Percentiles rank a stretch among this genome's conserved stretches.
Evolutionary conservation across 2,329 filamentous ascomycete genomes (phyloP).

Genomic region (Fusarium incarnatum): DNA sequence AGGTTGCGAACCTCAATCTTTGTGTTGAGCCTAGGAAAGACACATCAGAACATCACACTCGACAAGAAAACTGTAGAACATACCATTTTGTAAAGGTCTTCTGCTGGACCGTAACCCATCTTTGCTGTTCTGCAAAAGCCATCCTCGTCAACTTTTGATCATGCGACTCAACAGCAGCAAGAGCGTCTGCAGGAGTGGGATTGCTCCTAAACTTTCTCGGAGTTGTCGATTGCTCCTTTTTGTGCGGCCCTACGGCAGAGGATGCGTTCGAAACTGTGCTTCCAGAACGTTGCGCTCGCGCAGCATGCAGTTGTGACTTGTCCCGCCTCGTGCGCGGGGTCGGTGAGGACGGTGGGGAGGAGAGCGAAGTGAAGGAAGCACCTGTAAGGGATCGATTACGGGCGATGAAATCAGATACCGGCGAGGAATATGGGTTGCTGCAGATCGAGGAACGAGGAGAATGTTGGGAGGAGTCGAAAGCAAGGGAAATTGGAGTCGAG

Average conservation of each 20-base stretch:
- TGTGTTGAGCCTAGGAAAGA: slow-evolving; percentile 82
- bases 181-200: slow-evolving; percentile 56
- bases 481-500: slow-evolving; percentile 39
- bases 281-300: slow-evolving; percentile 59
- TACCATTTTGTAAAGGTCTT: slow-evolving; percentile 99
- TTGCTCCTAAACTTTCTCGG: slow-evolving; percentile 48
- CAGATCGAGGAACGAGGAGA: slow-evolving; percentile 21
- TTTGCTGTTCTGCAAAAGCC: slow-evolving; percentile 73
- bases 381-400: slow-evolving; percentile 38
- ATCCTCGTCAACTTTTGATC: slow-evolving; percentile 67
- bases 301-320: slow-evolving; percentile 63
- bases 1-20: slow-evolving; percentile 85
- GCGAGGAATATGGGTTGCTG: slow-evolving; percentile 24
- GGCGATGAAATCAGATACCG: slow-evolving; percentile 32
- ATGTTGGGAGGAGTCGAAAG: slow-evolving; percentile 27
- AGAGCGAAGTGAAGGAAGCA: slow-evolving; percentile 31
- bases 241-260: slow-evolving; percentile 42
- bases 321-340: slow-evolving; percentile 57
- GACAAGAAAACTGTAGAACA: neutral
- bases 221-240: slow-evolving; percentile 40
- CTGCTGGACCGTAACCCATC: slow-evolving; percentile 86
- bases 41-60: neutral
- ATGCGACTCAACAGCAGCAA: slow-evolving; percentile 61
- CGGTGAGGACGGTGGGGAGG: slow-evolving; percentile 46
- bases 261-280: slow-evolving; percentile 48